These are phyloP conservation scores for Biscogniauxia marginata DNA, from an alignment of 2,329 filamentous ascomycete species.

Conservation along the genomic window DNA sequence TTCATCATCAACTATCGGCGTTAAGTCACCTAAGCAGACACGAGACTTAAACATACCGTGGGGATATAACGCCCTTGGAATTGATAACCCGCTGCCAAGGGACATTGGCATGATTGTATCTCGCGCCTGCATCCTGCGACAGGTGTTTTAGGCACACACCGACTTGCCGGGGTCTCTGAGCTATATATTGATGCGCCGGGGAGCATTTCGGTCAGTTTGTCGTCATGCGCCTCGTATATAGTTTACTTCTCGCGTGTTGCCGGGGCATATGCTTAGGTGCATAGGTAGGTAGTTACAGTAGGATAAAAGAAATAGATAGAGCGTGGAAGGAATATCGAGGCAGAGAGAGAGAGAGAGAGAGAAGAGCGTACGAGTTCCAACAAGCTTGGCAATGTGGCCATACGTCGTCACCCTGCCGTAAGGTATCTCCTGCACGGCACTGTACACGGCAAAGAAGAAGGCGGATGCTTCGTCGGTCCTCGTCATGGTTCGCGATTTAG, in stretches of 20 bases:
- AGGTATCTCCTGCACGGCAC: constrained; percentile 82
- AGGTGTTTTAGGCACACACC: constrained; percentile 89
- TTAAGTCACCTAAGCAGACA: too few relatives aligned
- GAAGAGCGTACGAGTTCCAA: constrained; percentile 65
- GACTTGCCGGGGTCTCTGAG: constrained; percentile 77
- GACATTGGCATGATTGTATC: constrained; percentile 74
- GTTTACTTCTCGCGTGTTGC: too few relatives aligned
- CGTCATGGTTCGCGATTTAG: constrained; percentile 50
- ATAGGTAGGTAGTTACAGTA: not conserved
- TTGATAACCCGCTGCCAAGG: constrained; percentile 96
- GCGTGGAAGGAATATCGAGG: not conserved
- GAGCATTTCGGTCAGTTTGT: too few relatives aligned
- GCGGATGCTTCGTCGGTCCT: constrained; percentile 71
- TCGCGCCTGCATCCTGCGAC: constrained; percentile 49
- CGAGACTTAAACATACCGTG: constrained; percentile 56
- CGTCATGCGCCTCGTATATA: too few relatives aligned
- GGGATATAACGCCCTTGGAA: constrained; percentile 80
- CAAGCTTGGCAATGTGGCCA: constrained; percentile 71
- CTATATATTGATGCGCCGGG: too few relatives aligned
- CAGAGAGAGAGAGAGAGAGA: not conserved
- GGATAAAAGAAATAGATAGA: not conserved
- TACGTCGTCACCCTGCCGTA: constrained; percentile 83
- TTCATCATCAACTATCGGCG: not conserved
- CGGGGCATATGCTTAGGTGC: too few relatives aligned
- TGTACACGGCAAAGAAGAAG: constrained; percentile 77